Evolutionary conservation across 1,284 basidiomycete species (phyloP).

Genomic region (Peniophora sp.): DNA sequence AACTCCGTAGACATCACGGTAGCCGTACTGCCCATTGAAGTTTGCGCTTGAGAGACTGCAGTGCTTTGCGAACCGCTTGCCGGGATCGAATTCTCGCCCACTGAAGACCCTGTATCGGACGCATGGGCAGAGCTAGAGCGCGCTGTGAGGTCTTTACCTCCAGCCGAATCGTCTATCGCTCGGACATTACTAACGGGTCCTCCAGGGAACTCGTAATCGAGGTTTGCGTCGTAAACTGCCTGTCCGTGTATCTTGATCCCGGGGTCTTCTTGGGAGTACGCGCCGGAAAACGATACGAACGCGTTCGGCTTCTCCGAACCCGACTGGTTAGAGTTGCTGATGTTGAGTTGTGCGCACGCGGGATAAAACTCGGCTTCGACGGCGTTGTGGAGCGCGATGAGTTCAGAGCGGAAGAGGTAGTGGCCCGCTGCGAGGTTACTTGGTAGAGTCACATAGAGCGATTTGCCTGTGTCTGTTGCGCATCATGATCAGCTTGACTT

Average conservation of each 20-base stretch:
- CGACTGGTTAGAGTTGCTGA: conserved; percentile 47
- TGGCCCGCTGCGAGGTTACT: conserved; percentile 45
- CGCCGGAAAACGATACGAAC: conserved; percentile 55
- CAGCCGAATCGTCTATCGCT: neutral
- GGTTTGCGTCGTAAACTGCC: neutral
- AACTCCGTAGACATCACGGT: neutral
- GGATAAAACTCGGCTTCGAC: conserved; percentile 75
- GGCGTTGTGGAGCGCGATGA: conserved; percentile 63
- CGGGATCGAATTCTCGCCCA: neutral
- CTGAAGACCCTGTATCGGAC: neutral
- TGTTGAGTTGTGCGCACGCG: conserved; percentile 51
- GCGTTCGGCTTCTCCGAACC: conserved; percentile 38
- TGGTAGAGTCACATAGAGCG: conserved; percentile 46
- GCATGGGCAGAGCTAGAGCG: neutral
- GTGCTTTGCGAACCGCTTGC: neutral
- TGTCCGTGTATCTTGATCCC: conserved; percentile 42
- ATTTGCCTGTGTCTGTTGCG: conserved; percentile 16
- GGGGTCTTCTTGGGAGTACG: conserved; percentile 51
- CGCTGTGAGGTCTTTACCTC: neutral
- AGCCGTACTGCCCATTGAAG: neutral
- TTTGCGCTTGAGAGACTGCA: neutral
- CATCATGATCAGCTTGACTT: no score
- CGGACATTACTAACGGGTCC: neutral
- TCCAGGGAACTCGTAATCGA: neutral
- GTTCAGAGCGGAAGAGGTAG: conserved; percentile 67